phyloP scores from a whole-genome alignment of 768 basidiomycete species.

The Hortiboletus campestris region DNA sequence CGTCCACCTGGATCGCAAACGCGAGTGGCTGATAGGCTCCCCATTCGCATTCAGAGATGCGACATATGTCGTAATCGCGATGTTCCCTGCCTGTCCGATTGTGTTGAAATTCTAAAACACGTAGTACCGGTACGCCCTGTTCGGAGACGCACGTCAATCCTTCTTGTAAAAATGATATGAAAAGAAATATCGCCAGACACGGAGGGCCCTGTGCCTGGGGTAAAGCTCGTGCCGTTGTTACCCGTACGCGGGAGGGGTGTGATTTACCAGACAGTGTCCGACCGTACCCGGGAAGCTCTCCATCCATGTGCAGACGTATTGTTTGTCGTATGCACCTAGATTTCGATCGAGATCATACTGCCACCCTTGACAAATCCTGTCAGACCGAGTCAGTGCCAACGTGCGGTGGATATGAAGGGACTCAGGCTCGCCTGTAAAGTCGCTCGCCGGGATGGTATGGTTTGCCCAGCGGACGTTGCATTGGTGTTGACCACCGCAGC shows the following conservation, averaged over 20 bases:
- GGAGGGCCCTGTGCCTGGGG: conserved; percentile 48
- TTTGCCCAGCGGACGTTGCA: conserved; percentile 18
- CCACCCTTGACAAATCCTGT: conserved; percentile 51
- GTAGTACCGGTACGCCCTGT: conserved; percentile 45
- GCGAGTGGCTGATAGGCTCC: not conserved
- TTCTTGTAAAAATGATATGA: not conserved
- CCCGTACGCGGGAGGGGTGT: conserved; percentile 55
- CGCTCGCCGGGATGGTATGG: conserved; percentile 9
- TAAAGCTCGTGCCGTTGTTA: conserved; percentile 24
- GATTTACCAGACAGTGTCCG: conserved; percentile 41
- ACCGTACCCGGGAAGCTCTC: conserved; percentile 55
- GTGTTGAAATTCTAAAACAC: conserved; percentile 4
- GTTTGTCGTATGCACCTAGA: conserved; percentile 3
- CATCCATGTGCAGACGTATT: conserved; percentile 51
- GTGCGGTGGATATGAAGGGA: not conserved
- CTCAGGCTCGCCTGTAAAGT: not conserved
- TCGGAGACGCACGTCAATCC: not conserved
- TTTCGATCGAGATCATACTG: conserved; percentile 62
- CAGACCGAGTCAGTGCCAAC: conserved; percentile 36
- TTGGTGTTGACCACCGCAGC: not conserved
- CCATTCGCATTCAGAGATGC: not conserved
- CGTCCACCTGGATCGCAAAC: not conserved
- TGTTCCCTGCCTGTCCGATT: not conserved
- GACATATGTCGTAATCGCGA: not conserved
- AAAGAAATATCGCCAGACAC: not conserved